Evolutionary conservation across 306 rosid species (phyloP).

Genomic region (Ochetophila trinervis): DNA sequence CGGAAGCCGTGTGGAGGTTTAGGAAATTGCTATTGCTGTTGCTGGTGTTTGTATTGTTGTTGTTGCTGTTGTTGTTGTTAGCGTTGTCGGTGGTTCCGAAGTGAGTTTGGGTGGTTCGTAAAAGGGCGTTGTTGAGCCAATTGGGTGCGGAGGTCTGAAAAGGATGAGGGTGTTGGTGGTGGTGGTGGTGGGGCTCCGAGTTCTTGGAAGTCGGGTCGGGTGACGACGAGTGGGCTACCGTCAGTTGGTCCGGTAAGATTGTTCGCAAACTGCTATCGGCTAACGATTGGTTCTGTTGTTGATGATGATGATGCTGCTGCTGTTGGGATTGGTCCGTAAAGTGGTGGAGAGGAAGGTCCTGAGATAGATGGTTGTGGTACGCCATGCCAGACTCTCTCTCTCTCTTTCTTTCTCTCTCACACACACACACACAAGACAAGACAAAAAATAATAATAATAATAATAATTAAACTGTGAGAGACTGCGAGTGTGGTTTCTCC

Average conservation of each 20-base stretch:
- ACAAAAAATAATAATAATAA: not conserved
- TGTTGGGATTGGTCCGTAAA: slow-evolving; percentile 61
- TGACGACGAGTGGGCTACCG: slow-evolving; percentile 30
- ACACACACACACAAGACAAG: not conserved
- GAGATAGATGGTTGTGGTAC: slow-evolving; percentile 67
- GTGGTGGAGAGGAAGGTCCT: slow-evolving; percentile 75
- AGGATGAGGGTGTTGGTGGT: slow-evolving; percentile 33
- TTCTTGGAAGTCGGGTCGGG: slow-evolving; percentile 45
- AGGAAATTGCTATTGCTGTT: slow-evolving; percentile 53
- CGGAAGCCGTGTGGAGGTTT: slow-evolving; percentile 79
- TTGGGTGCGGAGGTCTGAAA: slow-evolving; percentile 76
- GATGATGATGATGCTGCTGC: slow-evolving; percentile 25
- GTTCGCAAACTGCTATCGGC: slow-evolving; percentile 29
- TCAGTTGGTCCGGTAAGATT: slow-evolving; percentile 37
- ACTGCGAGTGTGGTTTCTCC: not conserved
- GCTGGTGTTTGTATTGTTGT: slow-evolving; percentile 19
- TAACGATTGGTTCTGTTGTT: slow-evolving; percentile 26
- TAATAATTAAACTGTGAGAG: not conserved
- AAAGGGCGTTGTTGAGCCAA: slow-evolving; percentile 98
- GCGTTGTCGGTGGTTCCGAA: slow-evolving; percentile 18
- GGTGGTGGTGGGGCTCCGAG: slow-evolving; percentile 11
- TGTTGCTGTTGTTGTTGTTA: slow-evolving; percentile 9
- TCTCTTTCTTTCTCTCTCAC: no score
- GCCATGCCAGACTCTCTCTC: slow-evolving; percentile 64
- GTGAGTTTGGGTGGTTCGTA: slow-evolving; percentile 54